These are phyloP conservation scores for Rhinocladiella mackenziei DNA, from an alignment of 2,329 filamentous ascomycete species.

Conservation along the genomic window DNA sequence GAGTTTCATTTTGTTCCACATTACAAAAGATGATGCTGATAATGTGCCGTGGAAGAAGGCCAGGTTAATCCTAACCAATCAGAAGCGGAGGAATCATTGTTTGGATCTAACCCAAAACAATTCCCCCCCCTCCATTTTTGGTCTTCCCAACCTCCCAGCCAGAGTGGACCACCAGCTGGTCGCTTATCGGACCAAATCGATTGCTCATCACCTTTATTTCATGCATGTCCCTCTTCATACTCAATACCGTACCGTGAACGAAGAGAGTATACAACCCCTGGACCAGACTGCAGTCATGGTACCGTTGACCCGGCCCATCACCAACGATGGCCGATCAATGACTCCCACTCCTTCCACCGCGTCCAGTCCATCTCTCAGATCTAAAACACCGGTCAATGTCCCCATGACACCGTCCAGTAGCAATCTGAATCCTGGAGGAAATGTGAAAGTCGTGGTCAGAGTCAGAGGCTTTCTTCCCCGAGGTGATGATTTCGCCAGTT, in stretches of 20 bases:
- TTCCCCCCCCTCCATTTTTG: neutral
- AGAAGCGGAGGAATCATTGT: conserved; percentile 22
- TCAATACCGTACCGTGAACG: conserved; percentile 19
- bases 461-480: conserved; percentile 73
- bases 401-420: conserved; percentile 40
- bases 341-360: conserved; percentile 59
- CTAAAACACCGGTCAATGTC: conserved; percentile 63
- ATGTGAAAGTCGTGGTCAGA: conserved; percentile 77
- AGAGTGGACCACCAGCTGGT: neutral
- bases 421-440: conserved; percentile 61
- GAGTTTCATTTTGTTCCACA: no score
- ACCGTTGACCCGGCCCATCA: conserved; percentile 23
- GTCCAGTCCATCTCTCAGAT: conserved; percentile 73
- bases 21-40: no score
- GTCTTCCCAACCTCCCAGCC: no score
- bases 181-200: conserved; percentile 1
- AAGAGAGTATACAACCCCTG: conserved; percentile 24
- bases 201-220: conserved; percentile 7
- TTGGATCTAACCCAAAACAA: conserved; percentile 24
- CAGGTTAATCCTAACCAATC: no score
- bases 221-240: conserved; percentile 24
- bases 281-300: conserved; percentile 18
- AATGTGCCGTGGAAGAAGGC: no score
- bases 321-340: conserved; percentile 17
- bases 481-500: conserved; percentile 51